phyloP scores from a whole-genome alignment of 768 basidiomycete species.

The Xerocomus spinulosus region DNA sequence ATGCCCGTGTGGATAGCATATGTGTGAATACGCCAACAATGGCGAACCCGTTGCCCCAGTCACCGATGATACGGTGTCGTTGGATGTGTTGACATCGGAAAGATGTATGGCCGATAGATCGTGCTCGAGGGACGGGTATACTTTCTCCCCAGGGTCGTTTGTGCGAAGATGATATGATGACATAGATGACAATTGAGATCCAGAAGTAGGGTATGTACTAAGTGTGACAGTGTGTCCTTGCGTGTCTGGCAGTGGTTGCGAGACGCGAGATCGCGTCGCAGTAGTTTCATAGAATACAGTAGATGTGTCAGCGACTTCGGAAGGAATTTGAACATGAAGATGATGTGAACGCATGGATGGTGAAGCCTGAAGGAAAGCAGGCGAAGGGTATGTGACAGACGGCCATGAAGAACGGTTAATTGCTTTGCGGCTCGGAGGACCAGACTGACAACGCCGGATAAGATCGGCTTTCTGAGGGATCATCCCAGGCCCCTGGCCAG shows the following conservation, averaged over 20 bases:
- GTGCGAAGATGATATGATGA: slow-evolving; percentile 28
- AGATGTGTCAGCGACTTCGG: slow-evolving; percentile 37
- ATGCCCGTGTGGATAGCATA: slow-evolving; percentile 40
- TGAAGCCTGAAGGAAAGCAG: slow-evolving; percentile 47
- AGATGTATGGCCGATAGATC: slow-evolving; percentile 19
- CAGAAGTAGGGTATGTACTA: slow-evolving; percentile 28
- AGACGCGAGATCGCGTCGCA: slow-evolving; percentile 30
- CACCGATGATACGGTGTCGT: slow-evolving; percentile 4
- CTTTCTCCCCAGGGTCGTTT: slow-evolving; percentile 9
- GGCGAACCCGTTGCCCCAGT: slow-evolving; percentile 6
- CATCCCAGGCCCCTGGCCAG: slow-evolving; percentile 6
- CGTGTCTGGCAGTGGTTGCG: slow-evolving; percentile 14
- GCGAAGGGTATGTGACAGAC: slow-evolving; percentile 41
- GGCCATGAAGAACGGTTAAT: slow-evolving; percentile 38
- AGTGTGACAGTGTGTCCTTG: slow-evolving; percentile 21
- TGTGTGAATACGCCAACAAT: slow-evolving; percentile 16
- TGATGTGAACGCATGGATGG: slow-evolving; percentile 30
- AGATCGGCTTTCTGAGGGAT: slow-evolving; percentile 36
- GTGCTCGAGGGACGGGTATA: slow-evolving; percentile 19
- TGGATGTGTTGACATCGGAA: slow-evolving; percentile 13
- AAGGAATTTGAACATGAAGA: slow-evolving; percentile 27
- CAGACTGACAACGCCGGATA: slow-evolving; percentile 42
- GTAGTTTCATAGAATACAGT: slow-evolving; percentile 70
- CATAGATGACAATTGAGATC: slow-evolving; percentile 33
- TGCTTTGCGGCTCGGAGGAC: slow-evolving; percentile 35